A percentile compares a stretch with the other conserved stretches of the same genome.
These are phyloP conservation scores for Tinospora cordifolia DNA, from an alignment of 164 flowering plant species.

Conservation along the genomic window DNA sequence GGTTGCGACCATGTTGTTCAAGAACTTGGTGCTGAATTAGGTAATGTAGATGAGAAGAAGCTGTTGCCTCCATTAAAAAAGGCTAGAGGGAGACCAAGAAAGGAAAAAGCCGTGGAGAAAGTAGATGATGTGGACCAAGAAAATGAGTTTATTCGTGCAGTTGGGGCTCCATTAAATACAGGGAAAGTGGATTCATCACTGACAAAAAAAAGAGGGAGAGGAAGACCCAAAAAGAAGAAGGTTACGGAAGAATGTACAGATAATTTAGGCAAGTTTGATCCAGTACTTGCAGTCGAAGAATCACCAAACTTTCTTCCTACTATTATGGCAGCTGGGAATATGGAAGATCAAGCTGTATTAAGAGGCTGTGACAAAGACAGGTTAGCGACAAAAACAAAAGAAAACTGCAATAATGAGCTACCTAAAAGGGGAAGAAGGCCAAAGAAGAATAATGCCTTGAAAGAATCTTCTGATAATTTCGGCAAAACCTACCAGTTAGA, in stretches of 20 bases:
- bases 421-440: background rate
- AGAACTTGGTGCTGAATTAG: background rate
- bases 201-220: too few species aligned
- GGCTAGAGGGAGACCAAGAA: slow-evolving; percentile 24
- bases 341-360: slow-evolving; percentile 9
- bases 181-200: too few species aligned
- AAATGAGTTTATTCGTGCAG: background rate
- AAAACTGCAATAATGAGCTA: slow-evolving; percentile 8
- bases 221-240: too few species aligned
- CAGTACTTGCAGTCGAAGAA: slow-evolving; percentile 27
- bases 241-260: slow-evolving; percentile 7
- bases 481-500: slow-evolving; percentile 11
- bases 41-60: background rate
- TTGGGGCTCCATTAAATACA: too few species aligned
- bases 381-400: slow-evolving; percentile 9
- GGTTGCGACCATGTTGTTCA: background rate
- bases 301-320: slow-evolving; percentile 16
- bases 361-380: slow-evolving; percentile 5
- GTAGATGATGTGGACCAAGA: background rate
- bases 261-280: slow-evolving; percentile 14
- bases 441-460: background rate
- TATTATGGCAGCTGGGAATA: slow-evolving; percentile 9
- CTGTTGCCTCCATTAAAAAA: slow-evolving; percentile 2
- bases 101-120: background rate
- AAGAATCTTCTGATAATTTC: slow-evolving; percentile 14